Base-by-base conservation (phyloP, 345 rosid genomes). In the Pelargonium nanum region DNA sequence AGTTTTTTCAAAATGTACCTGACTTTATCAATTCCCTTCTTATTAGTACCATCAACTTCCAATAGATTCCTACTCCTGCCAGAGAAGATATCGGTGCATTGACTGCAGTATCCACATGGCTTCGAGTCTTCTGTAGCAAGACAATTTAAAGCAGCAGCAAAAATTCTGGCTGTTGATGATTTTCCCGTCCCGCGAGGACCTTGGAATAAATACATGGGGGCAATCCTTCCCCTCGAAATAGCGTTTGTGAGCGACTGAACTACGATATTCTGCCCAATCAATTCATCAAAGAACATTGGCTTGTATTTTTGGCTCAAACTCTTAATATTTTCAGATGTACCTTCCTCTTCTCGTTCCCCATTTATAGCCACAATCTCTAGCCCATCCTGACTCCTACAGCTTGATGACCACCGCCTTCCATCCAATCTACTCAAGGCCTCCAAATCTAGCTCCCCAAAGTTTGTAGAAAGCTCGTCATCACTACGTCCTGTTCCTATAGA, bases 381-480 rank as follows among this genome's bases (percentile, higher is more conserved):
- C 58, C 91, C 87, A 70, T 92, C 98, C 67, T 76, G 91, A 81
- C 91, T 86, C 83, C 91, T 80, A 71, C 85, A 87, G 76, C 85
- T 93, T 48, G 94, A 65, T 45, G 87, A 93, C 99, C 99, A 93
- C 65, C 99, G 83, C 78, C 83, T 75, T 64, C 97, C 99, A 62
- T 93, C 99, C 80, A 93, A 81, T 78, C 99, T 81, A 76, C 99
- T 89, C 76, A 85, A 71, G n/a, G 91, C 99, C 76, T 93, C 99
- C 78, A 93, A 78, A 78, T 89, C 96, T 20, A 89, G 81, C 84
- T 93, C 99, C 59, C 89, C 97, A 20, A 59, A 84, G 68, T 87
- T 93, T n/a, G 96, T 87, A 24, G 93, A 89, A 22, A 93, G 91
- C 74, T 84, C 99, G 59, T 87, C 99, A 58, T 89, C 97, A 65